Percentiles rank a stretch among this genome's conserved stretches.
Evolutionary conservation across 139 green algal genomes (phyloP).

Genomic region (Chlorella sp.): DNA sequence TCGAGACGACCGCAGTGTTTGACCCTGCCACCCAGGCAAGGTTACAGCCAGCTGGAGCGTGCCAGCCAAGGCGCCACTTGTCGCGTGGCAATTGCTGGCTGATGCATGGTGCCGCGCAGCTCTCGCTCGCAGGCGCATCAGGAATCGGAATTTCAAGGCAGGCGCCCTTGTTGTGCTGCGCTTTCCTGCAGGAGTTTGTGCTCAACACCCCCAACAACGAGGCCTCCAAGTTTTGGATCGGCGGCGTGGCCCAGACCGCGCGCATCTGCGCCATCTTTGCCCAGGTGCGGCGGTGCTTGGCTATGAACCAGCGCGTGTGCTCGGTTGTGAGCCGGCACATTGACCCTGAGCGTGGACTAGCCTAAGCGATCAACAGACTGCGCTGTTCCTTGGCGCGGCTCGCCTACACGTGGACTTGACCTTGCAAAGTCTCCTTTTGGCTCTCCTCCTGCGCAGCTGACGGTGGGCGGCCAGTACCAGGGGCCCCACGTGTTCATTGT

Average conservation of each 20-base stretch:
- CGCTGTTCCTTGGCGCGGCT: too few species aligned
- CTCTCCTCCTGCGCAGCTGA: constrained; percentile 33
- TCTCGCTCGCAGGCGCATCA: not conserved
- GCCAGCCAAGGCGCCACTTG: too few species aligned
- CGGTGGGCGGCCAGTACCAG: constrained; percentile 73
- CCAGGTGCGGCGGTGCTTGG: constrained; percentile 57
- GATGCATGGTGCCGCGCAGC: not conserved
- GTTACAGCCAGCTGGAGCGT: not conserved
- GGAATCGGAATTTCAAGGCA: too few species aligned
- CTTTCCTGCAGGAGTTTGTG: constrained; percentile 69
- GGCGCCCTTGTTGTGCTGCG: too few species aligned
- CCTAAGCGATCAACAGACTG: too few species aligned
- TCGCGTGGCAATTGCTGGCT: too few species aligned
- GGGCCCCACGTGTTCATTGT: constrained; percentile 93
- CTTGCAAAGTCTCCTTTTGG: too few species aligned
- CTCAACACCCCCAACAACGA: constrained; percentile 79
- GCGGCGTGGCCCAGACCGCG: constrained; percentile 66
- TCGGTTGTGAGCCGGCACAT: too few species aligned
- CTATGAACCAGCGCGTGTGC: too few species aligned
- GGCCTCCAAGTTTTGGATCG: constrained; percentile 68
- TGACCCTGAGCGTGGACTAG: too few species aligned
- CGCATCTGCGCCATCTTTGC: constrained; percentile 82
- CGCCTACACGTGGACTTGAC: too few species aligned
- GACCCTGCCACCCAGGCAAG: constrained; percentile 30
- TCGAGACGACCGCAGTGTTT: constrained; percentile 72